A percentile compares a stretch with the other conserved stretches of the same genome.
Evolutionary conservation across 305 asterid genomes (phyloP).

Genomic region (Ajuga reptans): DNA sequence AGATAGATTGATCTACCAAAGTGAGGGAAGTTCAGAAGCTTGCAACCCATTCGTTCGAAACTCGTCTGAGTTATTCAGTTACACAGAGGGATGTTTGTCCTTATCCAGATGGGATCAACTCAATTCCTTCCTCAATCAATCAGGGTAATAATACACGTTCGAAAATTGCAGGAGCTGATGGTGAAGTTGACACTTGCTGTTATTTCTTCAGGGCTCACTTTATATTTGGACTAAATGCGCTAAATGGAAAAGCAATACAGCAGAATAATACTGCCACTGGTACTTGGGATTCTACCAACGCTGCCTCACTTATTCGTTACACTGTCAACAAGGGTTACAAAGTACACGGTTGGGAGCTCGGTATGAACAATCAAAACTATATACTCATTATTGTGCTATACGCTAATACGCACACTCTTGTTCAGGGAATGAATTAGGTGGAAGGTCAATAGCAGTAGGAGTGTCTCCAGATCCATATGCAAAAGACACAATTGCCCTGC

Average conservation of each 20-base stretch:
- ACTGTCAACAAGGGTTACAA: slow-evolving; percentile 40
- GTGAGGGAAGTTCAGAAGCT: slow-evolving; percentile 30
- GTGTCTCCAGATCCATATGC: slow-evolving; percentile 19
- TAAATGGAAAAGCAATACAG: slow-evolving; percentile 34
- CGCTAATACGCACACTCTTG: no score
- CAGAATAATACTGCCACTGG: slow-evolving; percentile 29
- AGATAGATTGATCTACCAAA: slow-evolving; percentile 51
- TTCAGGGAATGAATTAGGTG: slow-evolving; percentile 29
- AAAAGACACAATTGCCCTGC: slow-evolving; percentile 6
- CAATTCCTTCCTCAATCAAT: slow-evolving; percentile 41
- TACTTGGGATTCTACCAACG: slow-evolving; percentile 48
- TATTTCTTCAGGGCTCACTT: slow-evolving; percentile 37
- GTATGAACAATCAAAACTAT: slow-evolving; percentile 28
- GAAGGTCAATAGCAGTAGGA: slow-evolving; percentile 2
- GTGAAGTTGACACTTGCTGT: not conserved
- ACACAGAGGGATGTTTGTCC: slow-evolving; percentile 46
- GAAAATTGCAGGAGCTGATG: no score
- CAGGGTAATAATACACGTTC: slow-evolving; percentile 47
- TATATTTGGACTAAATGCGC: slow-evolving; percentile 51
- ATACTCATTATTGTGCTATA: no score
- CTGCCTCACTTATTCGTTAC: slow-evolving; percentile 44
- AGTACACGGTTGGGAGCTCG: slow-evolving; percentile 53
- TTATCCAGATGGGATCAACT: slow-evolving; percentile 65
- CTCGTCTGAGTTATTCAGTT: slow-evolving; percentile 34
- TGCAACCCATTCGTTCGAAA: slow-evolving; percentile 36